Percentiles rank a stretch among this genome's conserved stretches.
Conservation (phyloP, 306 rosid genomes). For the Acacia confusa region DNA sequence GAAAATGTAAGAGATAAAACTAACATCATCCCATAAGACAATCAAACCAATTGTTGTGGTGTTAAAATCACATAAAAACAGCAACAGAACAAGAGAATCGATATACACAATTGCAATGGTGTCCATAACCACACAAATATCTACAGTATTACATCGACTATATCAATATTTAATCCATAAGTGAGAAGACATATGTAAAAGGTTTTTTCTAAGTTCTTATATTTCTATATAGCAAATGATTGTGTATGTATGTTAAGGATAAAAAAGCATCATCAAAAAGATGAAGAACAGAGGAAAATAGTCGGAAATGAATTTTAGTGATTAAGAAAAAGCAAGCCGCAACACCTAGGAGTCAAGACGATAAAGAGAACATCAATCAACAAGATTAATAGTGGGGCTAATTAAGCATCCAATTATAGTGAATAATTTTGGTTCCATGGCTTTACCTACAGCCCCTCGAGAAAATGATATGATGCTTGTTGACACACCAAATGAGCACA, state of each 20-base stretch:
- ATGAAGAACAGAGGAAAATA: background rate
- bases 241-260: background rate
- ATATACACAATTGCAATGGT: background rate
- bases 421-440: background rate
- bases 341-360: background rate
- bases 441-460: background rate
- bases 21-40: background rate
- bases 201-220: conserved; percentile 1
- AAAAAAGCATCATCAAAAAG: background rate
- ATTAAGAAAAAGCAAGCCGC: background rate
- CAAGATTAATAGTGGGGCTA: background rate
- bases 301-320: background rate
- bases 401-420: conserved; percentile 3
- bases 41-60: background rate
- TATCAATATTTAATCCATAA: conserved; percentile 14
- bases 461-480: background rate
- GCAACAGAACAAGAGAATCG: conserved; percentile 15
- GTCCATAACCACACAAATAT: background rate
- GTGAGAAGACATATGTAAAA: background rate
- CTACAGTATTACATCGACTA: background rate
- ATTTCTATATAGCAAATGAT: background rate
- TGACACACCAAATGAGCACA: background rate
- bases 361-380: background rate
- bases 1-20: conserved; percentile 20
- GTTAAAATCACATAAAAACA: conserved; percentile 20